Conservation (phyloP, 129 eudicot genomes). For the Flaveria sonorensis region DNA sequence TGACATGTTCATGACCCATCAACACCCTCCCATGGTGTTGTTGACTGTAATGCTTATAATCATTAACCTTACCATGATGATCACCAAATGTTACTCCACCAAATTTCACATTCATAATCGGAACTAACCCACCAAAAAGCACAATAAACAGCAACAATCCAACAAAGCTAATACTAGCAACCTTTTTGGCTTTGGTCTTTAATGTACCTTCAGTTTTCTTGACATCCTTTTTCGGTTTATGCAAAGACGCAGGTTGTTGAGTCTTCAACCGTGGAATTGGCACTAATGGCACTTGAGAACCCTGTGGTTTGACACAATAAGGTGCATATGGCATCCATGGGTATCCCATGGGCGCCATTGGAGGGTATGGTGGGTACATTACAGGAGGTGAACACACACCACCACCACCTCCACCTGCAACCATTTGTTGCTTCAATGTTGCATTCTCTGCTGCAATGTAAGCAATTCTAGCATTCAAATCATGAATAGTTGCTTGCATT, state of each 20-base stretch:
- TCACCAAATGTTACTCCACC: slow-evolving; percentile 44
- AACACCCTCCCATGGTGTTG: slow-evolving; percentile 60
- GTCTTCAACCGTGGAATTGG: slow-evolving; percentile 90
- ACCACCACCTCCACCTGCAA: slow-evolving; percentile 43
- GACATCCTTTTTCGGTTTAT: slow-evolving; percentile 56
- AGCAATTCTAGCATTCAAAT: slow-evolving; percentile 65
- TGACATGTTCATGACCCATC: slow-evolving; percentile 50
- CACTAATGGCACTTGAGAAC: slow-evolving; percentile 83
- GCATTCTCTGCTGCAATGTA: slow-evolving; percentile 76
- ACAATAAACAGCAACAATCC: slow-evolving; percentile 79
- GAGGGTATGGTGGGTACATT: slow-evolving; percentile 68
- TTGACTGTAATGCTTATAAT: slow-evolving; percentile 39
- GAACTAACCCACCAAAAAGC: slow-evolving; percentile 84
- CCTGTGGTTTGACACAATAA: slow-evolving; percentile 67
- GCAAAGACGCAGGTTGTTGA: slow-evolving; percentile 39
- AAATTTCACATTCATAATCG: slow-evolving; percentile 67
- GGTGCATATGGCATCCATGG: slow-evolving; percentile 89
- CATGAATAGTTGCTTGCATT: slow-evolving; percentile 85
- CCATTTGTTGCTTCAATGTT: slow-evolving; percentile 67
- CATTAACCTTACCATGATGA: slow-evolving; percentile 30
- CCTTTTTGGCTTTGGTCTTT: slow-evolving; percentile 55
- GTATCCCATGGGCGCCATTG: slow-evolving; percentile 67
- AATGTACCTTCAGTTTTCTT: slow-evolving; percentile 67
- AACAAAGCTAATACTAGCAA: slow-evolving; percentile 80
- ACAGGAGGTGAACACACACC: slow-evolving; percentile 42